Evolutionary conservation across 1,284 basidiomycete genomes (phyloP).

Genomic region (Cutaneotrichosporon cyanovorans): DNA sequence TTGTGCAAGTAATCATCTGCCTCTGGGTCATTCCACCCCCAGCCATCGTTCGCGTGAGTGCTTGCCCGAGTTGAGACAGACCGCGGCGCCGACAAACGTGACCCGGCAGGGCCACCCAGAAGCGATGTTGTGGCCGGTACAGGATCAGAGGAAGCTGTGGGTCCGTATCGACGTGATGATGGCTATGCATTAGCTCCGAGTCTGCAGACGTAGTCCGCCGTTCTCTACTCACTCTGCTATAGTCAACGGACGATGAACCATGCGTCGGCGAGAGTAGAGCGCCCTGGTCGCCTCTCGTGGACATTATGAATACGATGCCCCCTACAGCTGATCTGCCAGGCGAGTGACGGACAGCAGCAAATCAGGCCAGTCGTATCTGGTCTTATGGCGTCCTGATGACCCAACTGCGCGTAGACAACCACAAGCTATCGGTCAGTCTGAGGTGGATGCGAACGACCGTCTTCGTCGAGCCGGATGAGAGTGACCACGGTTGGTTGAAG

Average conservation of each 20-base stretch:
- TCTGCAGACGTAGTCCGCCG: no score
- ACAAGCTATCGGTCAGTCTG: no score
- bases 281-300: conserved; percentile 1
- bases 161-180: conserved; percentile 28
- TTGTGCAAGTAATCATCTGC: conserved; percentile 47
- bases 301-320: background rate
- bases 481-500: no score
- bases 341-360: no score
- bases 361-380: no score
- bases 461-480: no score
- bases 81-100: conserved; percentile 7
- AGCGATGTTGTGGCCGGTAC: conserved; percentile 22
- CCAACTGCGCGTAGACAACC: no score
- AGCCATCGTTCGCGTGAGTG: conserved; percentile 8
- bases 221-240: conserved; percentile 3
- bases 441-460: no score
- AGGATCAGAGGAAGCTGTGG: conserved; percentile 25
- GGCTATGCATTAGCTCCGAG: no score
- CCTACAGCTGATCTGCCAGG: no score
- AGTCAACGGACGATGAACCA: conserved; percentile 4
- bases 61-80: conserved; percentile 3
- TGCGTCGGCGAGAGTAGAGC: background rate
- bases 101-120: conserved; percentile 11
- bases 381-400: no score
- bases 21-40: conserved; percentile 34